Conservation (phyloP, 2,329 filamentous ascomycete species). For the Eurotiales sp. region DNA sequence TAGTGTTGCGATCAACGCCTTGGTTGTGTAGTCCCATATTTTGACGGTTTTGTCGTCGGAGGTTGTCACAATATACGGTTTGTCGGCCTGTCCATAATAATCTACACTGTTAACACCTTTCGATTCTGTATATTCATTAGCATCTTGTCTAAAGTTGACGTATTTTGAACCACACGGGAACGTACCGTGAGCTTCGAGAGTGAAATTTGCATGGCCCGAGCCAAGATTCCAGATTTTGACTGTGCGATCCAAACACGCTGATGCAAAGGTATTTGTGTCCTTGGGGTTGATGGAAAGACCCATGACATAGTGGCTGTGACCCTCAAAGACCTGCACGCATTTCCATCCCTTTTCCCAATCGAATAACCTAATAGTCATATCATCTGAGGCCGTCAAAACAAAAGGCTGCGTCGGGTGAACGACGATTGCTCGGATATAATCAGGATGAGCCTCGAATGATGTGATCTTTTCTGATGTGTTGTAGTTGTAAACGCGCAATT, state of each 20-base stretch:
- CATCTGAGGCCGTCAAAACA: conserved; percentile 92
- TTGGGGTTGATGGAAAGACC: conserved; percentile 96
- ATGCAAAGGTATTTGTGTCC: conserved; percentile 88
- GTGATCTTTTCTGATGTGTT: conserved; percentile 99
- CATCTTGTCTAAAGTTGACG: background rate
- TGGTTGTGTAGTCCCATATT: conserved; percentile 98
- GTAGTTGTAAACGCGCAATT: conserved; percentile 92
- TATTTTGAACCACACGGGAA: background rate
- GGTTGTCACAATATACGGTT: conserved; percentile 87
- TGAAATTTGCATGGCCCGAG: conserved; percentile 91
- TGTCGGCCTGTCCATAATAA: conserved; percentile 68
- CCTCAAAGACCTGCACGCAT: conserved; percentile 94
- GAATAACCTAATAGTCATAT: conserved; percentile 98
- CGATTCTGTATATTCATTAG: conserved; percentile 50
- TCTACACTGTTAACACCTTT: conserved; percentile 99
- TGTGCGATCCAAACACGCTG: conserved; percentile 90
- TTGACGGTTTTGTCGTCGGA: conserved; percentile 96
- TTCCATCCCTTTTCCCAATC: conserved; percentile 99
- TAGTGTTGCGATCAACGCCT: conserved; percentile 91
- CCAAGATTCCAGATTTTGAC: conserved; percentile 98
- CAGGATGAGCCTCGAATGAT: conserved; percentile 93
- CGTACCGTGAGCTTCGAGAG: conserved; percentile 78
- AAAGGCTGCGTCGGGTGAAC: conserved; percentile 95
- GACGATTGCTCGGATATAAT: conserved; percentile 95
- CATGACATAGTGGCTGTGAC: conserved; percentile 97